phyloP scores from a whole-genome alignment of 2,329 filamentous ascomycete species.

The Nothopassalora personata region DNA sequence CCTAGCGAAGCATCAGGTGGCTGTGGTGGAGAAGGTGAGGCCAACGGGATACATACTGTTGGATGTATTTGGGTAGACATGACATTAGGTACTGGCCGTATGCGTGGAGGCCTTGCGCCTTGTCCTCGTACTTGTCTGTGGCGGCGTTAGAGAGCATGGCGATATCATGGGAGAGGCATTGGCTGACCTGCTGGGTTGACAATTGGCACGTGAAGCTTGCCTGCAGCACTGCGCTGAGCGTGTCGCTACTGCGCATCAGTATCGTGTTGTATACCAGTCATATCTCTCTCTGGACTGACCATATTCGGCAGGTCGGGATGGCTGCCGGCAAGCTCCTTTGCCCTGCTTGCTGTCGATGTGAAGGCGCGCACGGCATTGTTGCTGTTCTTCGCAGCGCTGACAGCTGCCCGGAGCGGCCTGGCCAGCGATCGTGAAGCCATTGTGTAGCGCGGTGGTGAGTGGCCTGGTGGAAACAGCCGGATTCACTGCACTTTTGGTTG shows the following conservation, averaged over 20 bases:
- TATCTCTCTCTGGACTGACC: conserved; percentile 8
- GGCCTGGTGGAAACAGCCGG: neutral
- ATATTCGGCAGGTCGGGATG: conserved; percentile 43
- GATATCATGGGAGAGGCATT: neutral
- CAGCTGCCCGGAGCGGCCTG: conserved; percentile 11
- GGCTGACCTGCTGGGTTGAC: conserved; percentile 66
- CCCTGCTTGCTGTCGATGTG: conserved; percentile 37
- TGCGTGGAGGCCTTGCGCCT: conserved; percentile 80
- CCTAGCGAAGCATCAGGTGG: conserved; percentile 25
- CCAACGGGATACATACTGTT: conserved; percentile 55
- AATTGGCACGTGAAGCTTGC: conserved; percentile 66
- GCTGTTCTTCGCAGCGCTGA: conserved; percentile 7
- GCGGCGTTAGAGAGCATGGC: neutral
- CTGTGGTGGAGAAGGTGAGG: neutral
- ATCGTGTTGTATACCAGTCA: neutral
- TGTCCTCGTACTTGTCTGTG: conserved; percentile 78
- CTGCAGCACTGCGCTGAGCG: conserved; percentile 38
- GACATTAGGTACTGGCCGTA: conserved; percentile 97
- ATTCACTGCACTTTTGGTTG: neutral
- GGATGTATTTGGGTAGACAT: conserved; percentile 93
- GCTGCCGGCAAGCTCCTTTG: conserved; percentile 42
- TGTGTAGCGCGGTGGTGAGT: neutral
- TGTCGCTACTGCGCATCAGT: conserved; percentile 12
- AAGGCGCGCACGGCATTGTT: conserved; percentile 37
- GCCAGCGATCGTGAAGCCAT: conserved; percentile 16